A percentile compares a stretch with the other conserved stretches of the same genome.
These are phyloP conservation scores for Helotiales sp. DNA, from an alignment of 2,329 filamentous ascomycete species.

Conservation along the genomic window DNA sequence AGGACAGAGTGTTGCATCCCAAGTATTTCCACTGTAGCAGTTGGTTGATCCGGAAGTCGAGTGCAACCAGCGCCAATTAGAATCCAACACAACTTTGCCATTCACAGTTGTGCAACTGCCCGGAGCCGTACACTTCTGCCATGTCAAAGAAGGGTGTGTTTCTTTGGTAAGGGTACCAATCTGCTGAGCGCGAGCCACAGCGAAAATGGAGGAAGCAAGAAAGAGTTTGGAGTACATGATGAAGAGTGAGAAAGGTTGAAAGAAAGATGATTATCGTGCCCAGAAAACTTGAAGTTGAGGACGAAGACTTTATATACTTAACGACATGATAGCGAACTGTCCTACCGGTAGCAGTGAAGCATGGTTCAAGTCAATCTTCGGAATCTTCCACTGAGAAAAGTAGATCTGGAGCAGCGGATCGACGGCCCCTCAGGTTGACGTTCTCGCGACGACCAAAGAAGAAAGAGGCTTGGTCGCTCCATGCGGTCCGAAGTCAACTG, in stretches of 20 bases:
- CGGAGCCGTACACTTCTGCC: conserved; percentile 48
- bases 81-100: conserved; percentile 52
- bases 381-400: not conserved
- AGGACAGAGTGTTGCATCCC: conserved; percentile 44
- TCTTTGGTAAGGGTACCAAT: conserved; percentile 47
- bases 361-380: not conserved
- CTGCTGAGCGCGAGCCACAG: conserved; percentile 47
- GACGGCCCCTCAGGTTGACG: conserved; percentile 8
- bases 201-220: conserved; percentile 11
- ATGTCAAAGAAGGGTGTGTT: conserved; percentile 52
- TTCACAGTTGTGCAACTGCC: conserved; percentile 48
- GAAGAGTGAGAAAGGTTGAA: not conserved
- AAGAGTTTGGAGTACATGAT: conserved; percentile 22
- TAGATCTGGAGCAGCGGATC: conserved; percentile 10
- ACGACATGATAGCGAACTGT: too few relatives aligned
- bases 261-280: not conserved
- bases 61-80: conserved; percentile 61
- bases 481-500: conserved; percentile 3
- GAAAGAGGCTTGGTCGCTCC: conserved; percentile 1
- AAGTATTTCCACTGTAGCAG: conserved; percentile 45
- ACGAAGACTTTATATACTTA: conserved; percentile 9
- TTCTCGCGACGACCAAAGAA: not conserved
- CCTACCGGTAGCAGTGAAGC: not conserved
- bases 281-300: not conserved
- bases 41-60: conserved; percentile 36